These are phyloP conservation scores for Macrocybe gigantea DNA, from an alignment of 768 basidiomycete genomes.

Conservation along the genomic window DNA sequence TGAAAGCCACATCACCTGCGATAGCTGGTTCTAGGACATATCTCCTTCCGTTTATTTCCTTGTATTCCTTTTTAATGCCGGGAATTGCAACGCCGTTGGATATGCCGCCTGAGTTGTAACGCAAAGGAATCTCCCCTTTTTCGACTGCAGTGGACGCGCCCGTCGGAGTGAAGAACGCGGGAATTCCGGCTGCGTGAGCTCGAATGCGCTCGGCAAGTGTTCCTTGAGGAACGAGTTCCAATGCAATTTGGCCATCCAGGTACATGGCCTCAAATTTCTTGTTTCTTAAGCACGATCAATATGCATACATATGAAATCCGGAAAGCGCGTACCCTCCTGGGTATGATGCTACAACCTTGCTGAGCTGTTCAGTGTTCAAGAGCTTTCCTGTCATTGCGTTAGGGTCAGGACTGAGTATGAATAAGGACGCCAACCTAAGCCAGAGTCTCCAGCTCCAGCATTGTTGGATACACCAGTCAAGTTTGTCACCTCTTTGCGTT, in stretches of 20 bases:
- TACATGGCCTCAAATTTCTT: constrained; percentile 82
- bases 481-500: constrained; percentile 65
- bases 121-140: constrained; percentile 69
- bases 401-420: neutral
- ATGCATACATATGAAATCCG: neutral
- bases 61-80: constrained; percentile 72
- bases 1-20: constrained; percentile 76
- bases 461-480: constrained; percentile 89
- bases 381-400: constrained; percentile 50
- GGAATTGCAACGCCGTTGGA: constrained; percentile 61
- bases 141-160: constrained; percentile 84
- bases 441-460: constrained; percentile 65
- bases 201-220: constrained; percentile 85
- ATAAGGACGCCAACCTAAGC: constrained; percentile 47
- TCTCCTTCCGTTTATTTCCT: constrained; percentile 72
- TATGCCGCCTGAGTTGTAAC: constrained; percentile 74
- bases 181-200: constrained; percentile 86
- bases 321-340: constrained; percentile 67
- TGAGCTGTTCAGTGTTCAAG: constrained; percentile 67
- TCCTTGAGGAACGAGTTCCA: constrained; percentile 90
- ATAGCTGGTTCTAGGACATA: constrained; percentile 82
- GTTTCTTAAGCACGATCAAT: constrained; percentile 42
- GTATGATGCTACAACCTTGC: constrained; percentile 85
- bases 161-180: constrained; percentile 91
- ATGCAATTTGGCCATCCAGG: constrained; percentile 71